phyloP scores from a whole-genome alignment of 2,329 filamentous ascomycete species.

The Pseudogymnoascus destructans region DNA sequence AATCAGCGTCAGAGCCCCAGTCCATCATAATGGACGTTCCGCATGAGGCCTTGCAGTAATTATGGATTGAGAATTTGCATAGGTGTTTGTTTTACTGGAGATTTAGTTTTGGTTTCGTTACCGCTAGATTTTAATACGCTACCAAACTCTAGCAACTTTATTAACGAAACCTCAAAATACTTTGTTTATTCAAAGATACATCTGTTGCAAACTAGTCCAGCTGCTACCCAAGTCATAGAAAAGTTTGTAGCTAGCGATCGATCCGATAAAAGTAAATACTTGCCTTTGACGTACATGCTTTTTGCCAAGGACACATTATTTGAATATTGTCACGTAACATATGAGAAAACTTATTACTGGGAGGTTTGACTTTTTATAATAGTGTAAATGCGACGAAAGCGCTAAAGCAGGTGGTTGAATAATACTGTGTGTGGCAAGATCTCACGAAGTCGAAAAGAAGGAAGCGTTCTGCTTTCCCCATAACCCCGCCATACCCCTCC shows the following conservation, averaged over 20 bases:
- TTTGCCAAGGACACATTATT: neutral
- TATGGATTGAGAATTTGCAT: conserved; percentile 9
- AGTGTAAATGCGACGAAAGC: neutral
- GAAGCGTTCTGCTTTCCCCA: neutral
- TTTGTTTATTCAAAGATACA: conserved; percentile 6
- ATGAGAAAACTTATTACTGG: neutral
- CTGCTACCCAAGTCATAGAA: neutral
- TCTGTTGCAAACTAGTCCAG: neutral
- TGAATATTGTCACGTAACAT: neutral
- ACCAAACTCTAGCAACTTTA: conserved; percentile 8
- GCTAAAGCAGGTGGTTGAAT: neutral
- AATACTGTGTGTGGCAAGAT: neutral
- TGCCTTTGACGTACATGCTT: neutral
- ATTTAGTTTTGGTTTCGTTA: conserved; percentile 9
- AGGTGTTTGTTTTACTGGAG: conserved; percentile 9
- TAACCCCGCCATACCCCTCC: neutral
- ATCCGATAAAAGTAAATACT: conserved; percentile 6
- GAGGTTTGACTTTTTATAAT: neutral
- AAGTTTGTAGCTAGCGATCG: conserved; percentile 8
- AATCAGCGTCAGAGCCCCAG: neutral
- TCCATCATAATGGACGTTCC: conserved; percentile 2
- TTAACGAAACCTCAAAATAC: neutral
- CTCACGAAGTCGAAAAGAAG: neutral
- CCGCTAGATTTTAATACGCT: conserved; percentile 9
- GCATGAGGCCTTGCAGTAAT: conserved; percentile 6